phyloP scores from a whole-genome alignment of 805 yeast species.

The Wickerhamomyces bovis region DNA sequence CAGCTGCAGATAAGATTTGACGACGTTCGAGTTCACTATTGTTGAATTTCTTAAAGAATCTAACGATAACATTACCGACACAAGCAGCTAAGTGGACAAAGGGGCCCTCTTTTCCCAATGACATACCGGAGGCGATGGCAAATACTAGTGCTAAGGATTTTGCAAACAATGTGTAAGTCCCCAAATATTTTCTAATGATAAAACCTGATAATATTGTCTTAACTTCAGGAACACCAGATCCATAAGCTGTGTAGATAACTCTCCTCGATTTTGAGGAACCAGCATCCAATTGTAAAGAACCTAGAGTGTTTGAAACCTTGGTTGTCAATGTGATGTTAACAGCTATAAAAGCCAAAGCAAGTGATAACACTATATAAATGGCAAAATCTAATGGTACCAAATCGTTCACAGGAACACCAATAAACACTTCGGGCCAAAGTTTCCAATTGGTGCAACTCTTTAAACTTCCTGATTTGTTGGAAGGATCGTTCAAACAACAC shows the following conservation, averaged over 20 bases:
- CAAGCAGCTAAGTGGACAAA: conserved; percentile 55
- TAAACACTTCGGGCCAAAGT: conserved; percentile 34
- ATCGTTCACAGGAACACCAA: not conserved
- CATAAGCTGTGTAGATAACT: conserved; percentile 45
- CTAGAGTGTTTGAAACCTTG: conserved; percentile 30
- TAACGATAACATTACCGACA: conserved; percentile 47
- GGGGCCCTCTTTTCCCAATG: conserved; percentile 58
- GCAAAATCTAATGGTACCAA: conserved; percentile 25
- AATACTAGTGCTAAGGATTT: conserved; percentile 43
- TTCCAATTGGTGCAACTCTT: conserved; percentile 35
- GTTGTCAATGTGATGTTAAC: conserved; percentile 42
- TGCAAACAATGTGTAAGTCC: conserved; percentile 43
- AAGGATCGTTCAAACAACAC: conserved; percentile 30
- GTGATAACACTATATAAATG: conserved; percentile 32
- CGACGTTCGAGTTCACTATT: conserved; percentile 44
- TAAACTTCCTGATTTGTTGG: conserved; percentile 7
- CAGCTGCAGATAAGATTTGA: conserved; percentile 49
- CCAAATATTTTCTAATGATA: conserved; percentile 46
- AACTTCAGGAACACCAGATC: conserved; percentile 59
- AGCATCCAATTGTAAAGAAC: conserved; percentile 1
- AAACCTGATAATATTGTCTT: conserved; percentile 55
- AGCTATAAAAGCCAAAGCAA: conserved; percentile 38
- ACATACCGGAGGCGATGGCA: conserved; percentile 52
- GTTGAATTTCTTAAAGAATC: conserved; percentile 40
- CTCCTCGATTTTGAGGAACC: conserved; percentile 1